Conservation (phyloP, 148 eudicot genomes). For the Fagopyrum homotropicum region DNA sequence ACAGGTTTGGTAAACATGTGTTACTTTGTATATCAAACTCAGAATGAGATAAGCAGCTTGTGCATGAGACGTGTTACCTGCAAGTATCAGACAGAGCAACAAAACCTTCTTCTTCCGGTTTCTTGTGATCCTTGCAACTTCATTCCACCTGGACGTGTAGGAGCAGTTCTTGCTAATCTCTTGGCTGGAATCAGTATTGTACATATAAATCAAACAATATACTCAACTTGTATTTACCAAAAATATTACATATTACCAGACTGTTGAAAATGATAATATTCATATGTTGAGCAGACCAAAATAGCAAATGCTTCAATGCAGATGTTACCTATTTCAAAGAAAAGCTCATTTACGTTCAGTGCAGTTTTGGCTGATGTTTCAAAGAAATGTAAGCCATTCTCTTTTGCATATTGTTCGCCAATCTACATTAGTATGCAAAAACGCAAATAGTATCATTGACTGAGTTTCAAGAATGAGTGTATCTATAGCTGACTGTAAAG, state of each 20-base stretch:
- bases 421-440: slow-evolving; percentile 28
- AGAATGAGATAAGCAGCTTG: not conserved
- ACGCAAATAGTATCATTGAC: not conserved
- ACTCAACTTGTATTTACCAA: not conserved
- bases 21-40: not conserved
- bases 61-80: not conserved
- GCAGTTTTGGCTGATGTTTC: slow-evolving; percentile 97
- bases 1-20: not conserved
- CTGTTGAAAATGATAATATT: not conserved
- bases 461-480: not conserved
- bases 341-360: slow-evolving; percentile 77
- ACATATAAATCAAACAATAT: not conserved
- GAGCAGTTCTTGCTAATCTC: slow-evolving; percentile 35
- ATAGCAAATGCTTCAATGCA: not conserved
- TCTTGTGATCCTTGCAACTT: slow-evolving; percentile 42
- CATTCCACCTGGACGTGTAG: slow-evolving; percentile 40
- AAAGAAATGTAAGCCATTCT: slow-evolving; percentile 67
- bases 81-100: slow-evolving; percentile 43
- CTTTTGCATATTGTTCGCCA: slow-evolving; percentile 61
- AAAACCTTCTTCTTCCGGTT: slow-evolving; percentile 29
- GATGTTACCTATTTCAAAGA: slow-evolving; percentile 73
- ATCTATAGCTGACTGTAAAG: not conserved
- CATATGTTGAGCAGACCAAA: not conserved
- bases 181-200: slow-evolving; percentile 36
- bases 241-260: not conserved